Evolutionary conservation across 495 filamentous ascomycete genomes (phyloP), one percentile per base, ranked within the genome.

Genomic region (Chaetomidium leptoderma): DNA sequence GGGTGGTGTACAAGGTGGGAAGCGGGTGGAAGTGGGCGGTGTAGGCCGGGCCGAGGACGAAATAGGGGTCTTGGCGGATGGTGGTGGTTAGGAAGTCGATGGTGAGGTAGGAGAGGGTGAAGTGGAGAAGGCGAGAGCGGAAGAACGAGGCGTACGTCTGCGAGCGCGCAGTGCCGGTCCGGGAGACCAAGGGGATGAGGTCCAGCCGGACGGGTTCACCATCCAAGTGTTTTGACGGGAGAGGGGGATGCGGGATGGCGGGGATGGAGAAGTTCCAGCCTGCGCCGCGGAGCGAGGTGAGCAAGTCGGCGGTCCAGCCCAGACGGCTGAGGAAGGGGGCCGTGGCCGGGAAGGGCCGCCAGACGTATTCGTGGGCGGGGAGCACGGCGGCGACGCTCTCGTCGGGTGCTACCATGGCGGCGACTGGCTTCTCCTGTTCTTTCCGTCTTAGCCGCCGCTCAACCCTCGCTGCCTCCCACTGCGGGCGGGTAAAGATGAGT

Each of bases 41-140:
- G 55, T 49, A 8, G 33, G 69, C 66, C n/a, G 74, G 74, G 9
- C 77, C 68, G 69, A 73, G 44, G 66, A 72, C 72, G 72, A 91
- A 96, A 76, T 92, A 95, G 0, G 86, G 83, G 64, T 96, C 91
- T 17, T 77, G 74, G 57, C 86, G 85, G 65, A 87, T 83, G 44
- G 84, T 44, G 9, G 81, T 71, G 66, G 88, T 88, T 44, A 87
- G 67, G 35, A 81, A 30, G 66, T 96, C 91, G 19, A 92, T 72
- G 35, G 76, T 27, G 29, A 93, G 63, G 65, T 87, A 91, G 65
- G 73, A 66, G 10, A 76, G 65, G 21, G 83, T 35, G 23, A 86
- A 78, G 2, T 56, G 68, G 4, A 66, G 61, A 2, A 84, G 61
- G 14, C 81, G 78, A 21, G 66, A 53, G 30, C 66, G 66, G 32